Conservation (phyloP, 1,284 basidiomycete species). For the Tilletia caries region DNA sequence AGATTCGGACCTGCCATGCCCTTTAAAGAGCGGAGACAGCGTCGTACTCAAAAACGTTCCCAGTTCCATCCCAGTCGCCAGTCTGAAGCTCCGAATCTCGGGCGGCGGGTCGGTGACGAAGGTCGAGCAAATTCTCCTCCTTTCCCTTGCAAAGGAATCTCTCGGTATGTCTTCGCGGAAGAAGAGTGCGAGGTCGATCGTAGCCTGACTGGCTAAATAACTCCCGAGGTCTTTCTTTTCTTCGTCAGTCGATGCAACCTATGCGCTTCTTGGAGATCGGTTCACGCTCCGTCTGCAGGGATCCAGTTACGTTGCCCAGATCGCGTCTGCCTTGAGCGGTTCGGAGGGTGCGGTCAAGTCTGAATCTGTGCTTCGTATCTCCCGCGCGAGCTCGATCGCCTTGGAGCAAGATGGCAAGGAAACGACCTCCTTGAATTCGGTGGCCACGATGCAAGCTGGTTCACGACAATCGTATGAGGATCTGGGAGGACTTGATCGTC, state of each 20-base stretch:
- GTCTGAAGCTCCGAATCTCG: conserved; percentile 19
- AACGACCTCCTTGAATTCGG: conserved; percentile 15
- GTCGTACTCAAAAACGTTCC: background rate
- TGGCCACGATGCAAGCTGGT: conserved; percentile 58
- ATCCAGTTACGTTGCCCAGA: background rate
- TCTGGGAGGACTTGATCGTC: conserved; percentile 82
- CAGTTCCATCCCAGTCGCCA: background rate
- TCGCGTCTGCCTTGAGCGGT: background rate
- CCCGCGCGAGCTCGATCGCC: conserved; percentile 37
- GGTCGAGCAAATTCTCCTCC: background rate
- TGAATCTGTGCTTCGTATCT: conserved; percentile 27
- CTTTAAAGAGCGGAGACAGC: background rate
- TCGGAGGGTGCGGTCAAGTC: conserved; percentile 14
- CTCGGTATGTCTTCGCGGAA: background rate
- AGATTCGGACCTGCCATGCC: background rate
- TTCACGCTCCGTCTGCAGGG: conserved; percentile 27
- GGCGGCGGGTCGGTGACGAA: background rate
- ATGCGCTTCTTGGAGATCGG: conserved; percentile 24
- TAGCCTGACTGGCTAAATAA: conserved; percentile 16
- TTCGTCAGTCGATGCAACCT: conserved; percentile 24
- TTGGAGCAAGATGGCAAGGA: conserved; percentile 26
- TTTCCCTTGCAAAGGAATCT: background rate
- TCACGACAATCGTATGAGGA: conserved; percentile 40
- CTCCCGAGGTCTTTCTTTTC: background rate
- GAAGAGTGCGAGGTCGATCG: conserved; percentile 17